Evolutionary conservation across 2,329 filamentous ascomycete species (phyloP).

Genomic region (Triangularia verruculosa): DNA sequence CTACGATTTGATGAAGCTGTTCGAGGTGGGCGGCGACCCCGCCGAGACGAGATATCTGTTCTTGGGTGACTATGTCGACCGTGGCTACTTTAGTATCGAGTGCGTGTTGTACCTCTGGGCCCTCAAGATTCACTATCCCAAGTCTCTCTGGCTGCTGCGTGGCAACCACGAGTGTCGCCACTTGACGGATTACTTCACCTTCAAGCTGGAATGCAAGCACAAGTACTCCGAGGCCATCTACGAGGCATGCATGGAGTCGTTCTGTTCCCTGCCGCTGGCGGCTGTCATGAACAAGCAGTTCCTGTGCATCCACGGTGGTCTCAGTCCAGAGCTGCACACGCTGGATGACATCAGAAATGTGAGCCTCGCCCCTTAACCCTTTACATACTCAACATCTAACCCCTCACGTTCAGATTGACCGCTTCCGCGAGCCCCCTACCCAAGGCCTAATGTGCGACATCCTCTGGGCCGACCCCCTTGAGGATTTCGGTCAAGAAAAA

Average conservation of each 20-base stretch:
- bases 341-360: conserved; percentile 90
- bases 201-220: conserved; percentile 99
- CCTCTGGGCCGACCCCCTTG: conserved; percentile 95
- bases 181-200: conserved; percentile 99
- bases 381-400: neutral
- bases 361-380: conserved; percentile 36
- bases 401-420: conserved; percentile 71
- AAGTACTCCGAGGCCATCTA: conserved; percentile 97
- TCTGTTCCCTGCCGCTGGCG: conserved; percentile 88
- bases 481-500: conserved; percentile 99
- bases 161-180: conserved; percentile 99
- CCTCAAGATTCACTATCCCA: conserved; percentile 98
- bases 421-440: conserved; percentile 94
- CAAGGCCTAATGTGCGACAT: conserved; percentile 99
- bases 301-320: conserved; percentile 92
- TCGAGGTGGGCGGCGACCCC: conserved; percentile 96
- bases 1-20: conserved; percentile 99
- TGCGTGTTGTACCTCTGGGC: conserved; percentile 98
- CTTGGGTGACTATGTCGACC: conserved; percentile 94
- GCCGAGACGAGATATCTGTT: conserved; percentile 96
- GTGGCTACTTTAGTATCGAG: conserved; percentile 99
- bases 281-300: conserved; percentile 99
- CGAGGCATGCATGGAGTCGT: conserved; percentile 97
- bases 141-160: conserved; percentile 92
- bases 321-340: conserved; percentile 94